Base-by-base conservation (phyloP, 345 rosid genomes). In the Brassica cretica region DNA sequence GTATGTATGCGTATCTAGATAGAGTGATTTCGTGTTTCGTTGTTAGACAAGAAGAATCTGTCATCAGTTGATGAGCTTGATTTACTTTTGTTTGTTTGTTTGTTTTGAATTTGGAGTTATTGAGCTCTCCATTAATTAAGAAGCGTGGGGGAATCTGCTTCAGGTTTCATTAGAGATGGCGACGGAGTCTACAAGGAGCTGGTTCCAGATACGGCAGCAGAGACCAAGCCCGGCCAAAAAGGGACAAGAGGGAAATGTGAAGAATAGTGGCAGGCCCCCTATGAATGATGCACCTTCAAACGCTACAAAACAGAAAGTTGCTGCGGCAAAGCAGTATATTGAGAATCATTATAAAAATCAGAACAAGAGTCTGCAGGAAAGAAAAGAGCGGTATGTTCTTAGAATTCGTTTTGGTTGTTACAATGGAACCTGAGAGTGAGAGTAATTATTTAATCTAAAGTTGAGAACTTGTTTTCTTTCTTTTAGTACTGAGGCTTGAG, bases 291-390 rank as follows among this genome's bases (percentile, higher is more conserved):
- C 76, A 10, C 85, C 82, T 25, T 86, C 87, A 32, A 84, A 75
- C 78, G 83, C 83, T 68, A 86, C 88, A 1, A 84, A 82, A 11
- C 84, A 75, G 82, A 83, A 68, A 71, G 88, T 79, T 70, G 88
- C 84, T 16, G 88, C 88, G 0, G 84, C 86, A 1, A 84, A 84
- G 77, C 84, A 78, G 24, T 81, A 69, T 70, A 84, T 84, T 1
- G 86, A 83, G 83, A 85, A 83, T 70, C 88, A 85, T 69, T 85
- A 85, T 59, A 85, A 85, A 55, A 39, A 55, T 64, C 84, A 85
- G 63, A 76, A 79, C 82, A 85, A 85, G 82, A 81, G 74, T 79
- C 56, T 85, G 16, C 85, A 85, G 63, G 88, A 81, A 60, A 79
- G 88, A 72, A 83, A 81, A 74, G 86, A 83, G 66, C 84, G 88